phyloP scores from a whole-genome alignment of 2,329 filamentous ascomycete species.

The Penicillium aurantiogriseum region DNA sequence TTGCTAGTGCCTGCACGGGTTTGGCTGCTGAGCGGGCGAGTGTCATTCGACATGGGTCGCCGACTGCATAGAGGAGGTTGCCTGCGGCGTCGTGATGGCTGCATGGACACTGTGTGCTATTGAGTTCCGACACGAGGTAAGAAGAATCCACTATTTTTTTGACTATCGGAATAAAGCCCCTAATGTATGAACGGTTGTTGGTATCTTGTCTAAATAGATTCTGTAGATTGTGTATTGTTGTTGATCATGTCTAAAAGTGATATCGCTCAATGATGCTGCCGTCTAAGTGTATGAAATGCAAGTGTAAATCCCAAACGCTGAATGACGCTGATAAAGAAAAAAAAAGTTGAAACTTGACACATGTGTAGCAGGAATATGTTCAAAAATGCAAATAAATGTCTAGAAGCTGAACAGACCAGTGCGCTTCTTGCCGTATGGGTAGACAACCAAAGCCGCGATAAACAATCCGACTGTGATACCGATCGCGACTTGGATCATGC shows the following conservation, averaged over 20 bases:
- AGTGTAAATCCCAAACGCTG: constrained; percentile 3
- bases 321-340: constrained; percentile 4
- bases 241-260: not conserved
- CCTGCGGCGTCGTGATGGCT: constrained; percentile 43
- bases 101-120: constrained; percentile 41
- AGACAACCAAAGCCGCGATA: constrained; percentile 49
- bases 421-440: constrained; percentile 50
- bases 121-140: not conserved
- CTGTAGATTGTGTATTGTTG: not conserved
- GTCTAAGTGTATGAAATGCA: constrained; percentile 2
- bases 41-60: constrained; percentile 45
- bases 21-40: constrained; percentile 50
- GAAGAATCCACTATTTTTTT: not conserved
- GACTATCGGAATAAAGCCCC: not conserved
- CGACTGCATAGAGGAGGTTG: constrained; percentile 41
- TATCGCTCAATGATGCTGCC: constrained; percentile 3
- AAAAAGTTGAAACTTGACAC: not conserved
- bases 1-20: constrained; percentile 46
- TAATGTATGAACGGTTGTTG: not conserved
- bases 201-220: not conserved
- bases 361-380: not conserved
- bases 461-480: constrained; percentile 52
- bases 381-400: constrained; percentile 7
- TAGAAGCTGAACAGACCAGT: constrained; percentile 51
- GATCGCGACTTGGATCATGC: constrained; percentile 51